Evolutionary conservation across 2,329 filamentous ascomycete species (phyloP).

Genomic region (Aspergillus bombycis): DNA sequence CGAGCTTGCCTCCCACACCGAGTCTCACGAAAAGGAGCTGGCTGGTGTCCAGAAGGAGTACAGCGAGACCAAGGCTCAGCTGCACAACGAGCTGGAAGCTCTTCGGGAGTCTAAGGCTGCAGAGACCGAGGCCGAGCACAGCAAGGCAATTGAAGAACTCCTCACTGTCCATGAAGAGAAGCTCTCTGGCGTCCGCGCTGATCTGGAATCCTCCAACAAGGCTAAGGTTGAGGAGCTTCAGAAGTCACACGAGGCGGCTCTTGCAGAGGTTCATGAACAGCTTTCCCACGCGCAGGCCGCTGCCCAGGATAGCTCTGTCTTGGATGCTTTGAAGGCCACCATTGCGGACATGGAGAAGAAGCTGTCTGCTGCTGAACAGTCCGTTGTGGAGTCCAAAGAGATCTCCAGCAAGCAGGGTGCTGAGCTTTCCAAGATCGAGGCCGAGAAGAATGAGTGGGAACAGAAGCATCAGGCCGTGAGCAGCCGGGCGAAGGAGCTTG

Average conservation of each 20-base stretch:
- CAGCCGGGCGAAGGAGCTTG: slow-evolving; percentile 76
- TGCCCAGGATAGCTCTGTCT: slow-evolving; percentile 40
- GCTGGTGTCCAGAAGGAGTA: slow-evolving; percentile 40
- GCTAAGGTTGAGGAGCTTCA: slow-evolving; percentile 41
- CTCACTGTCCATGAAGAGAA: slow-evolving; percentile 45
- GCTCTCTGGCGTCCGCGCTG: slow-evolving; percentile 37
- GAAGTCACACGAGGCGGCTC: slow-evolving; percentile 37
- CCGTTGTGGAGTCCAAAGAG: slow-evolving; percentile 45
- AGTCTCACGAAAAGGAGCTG: slow-evolving; percentile 33
- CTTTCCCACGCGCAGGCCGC: slow-evolving; percentile 39
- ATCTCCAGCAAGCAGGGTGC: slow-evolving; percentile 47
- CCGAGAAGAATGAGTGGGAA: slow-evolving; percentile 52
- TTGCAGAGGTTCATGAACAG: slow-evolving; percentile 38
- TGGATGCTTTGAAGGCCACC: slow-evolving; percentile 44
- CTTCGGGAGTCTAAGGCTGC: slow-evolving; percentile 37
- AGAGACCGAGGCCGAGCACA: slow-evolving; percentile 42
- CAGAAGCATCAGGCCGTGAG: slow-evolving; percentile 36
- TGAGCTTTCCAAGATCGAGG: slow-evolving; percentile 49
- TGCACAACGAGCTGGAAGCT: slow-evolving; percentile 43
- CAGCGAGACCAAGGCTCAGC: slow-evolving; percentile 35
- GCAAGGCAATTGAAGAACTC: slow-evolving; percentile 44
- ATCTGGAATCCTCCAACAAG: slow-evolving; percentile 41
- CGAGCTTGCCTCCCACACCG: slow-evolving; percentile 34
- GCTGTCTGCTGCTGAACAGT: slow-evolving; percentile 58
- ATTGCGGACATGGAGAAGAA: slow-evolving; percentile 64